phyloP scores from a whole-genome alignment of 352 stramenopile species.

The Phytopythium vexans region DNA sequence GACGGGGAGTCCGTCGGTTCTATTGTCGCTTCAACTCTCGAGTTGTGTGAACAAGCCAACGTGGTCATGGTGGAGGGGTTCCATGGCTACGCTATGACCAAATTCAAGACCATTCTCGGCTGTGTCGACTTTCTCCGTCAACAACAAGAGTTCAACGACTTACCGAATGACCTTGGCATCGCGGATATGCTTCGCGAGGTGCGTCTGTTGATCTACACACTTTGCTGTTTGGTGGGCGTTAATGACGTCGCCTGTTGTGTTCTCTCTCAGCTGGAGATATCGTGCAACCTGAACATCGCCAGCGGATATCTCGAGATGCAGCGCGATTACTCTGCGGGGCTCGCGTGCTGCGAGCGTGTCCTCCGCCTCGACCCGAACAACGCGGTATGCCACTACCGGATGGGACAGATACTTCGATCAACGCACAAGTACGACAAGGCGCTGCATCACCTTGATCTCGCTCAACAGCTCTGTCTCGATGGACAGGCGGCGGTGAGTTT shows the following conservation, averaged over 20 bases:
- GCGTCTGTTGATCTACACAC: not conserved
- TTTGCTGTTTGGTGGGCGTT: not conserved
- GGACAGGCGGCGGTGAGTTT: constrained; percentile 24
- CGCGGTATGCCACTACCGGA: constrained; percentile 38
- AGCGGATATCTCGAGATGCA: constrained; percentile 65
- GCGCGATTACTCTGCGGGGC: constrained; percentile 27
- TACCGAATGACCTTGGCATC: not conserved
- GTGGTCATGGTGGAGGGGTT: constrained; percentile 66
- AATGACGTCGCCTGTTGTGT: not conserved
- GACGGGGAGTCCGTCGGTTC: constrained; percentile 8
- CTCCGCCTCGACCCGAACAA: constrained; percentile 31
- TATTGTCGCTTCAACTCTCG: constrained; percentile 28
- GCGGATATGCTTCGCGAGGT: constrained; percentile 18
- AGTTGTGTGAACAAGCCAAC: constrained; percentile 45
- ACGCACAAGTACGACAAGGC: constrained; percentile 51
- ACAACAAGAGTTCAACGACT: not conserved
- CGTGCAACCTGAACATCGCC: constrained; percentile 65
- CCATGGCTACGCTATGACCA: constrained; percentile 53
- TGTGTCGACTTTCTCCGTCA: constrained; percentile 18
- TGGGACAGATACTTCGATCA: constrained; percentile 43
- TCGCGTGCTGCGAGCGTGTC: constrained; percentile 43
- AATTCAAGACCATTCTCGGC: constrained; percentile 44
- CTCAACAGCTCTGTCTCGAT: constrained; percentile 9
- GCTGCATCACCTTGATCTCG: constrained; percentile 24
- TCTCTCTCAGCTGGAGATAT: constrained; percentile 29